Percentiles rank a stretch among this genome's conserved stretches.
Conservation (phyloP, 2,329 filamentous ascomycete genomes). For the Colletotrichum costaricense region DNA sequence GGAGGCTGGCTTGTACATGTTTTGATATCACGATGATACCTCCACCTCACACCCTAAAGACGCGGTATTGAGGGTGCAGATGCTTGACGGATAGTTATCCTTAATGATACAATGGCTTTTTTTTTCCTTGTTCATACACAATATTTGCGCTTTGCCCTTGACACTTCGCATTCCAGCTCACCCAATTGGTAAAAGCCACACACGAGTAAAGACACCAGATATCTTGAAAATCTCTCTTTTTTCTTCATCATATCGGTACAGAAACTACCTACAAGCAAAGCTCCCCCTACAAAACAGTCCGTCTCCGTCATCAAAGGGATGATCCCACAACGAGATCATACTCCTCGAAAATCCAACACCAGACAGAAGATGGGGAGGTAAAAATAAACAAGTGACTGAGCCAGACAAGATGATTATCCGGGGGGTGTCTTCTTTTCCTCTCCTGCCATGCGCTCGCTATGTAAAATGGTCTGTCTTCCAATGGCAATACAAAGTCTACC, state of each 20-base stretch:
- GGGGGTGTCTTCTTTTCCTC: constrained; percentile 1
- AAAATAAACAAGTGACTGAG: constrained; percentile 1
- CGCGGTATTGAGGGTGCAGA: constrained; percentile 11
- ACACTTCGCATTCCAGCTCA: no score
- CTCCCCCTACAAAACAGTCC: background rate
- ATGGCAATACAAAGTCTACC: constrained; percentile 29
- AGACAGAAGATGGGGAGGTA: background rate
- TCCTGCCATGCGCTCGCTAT: constrained; percentile 32
- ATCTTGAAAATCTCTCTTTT: constrained; percentile 7
- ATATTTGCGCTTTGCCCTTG: background rate
- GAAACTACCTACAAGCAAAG: constrained; percentile 19
- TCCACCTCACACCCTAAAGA: constrained; percentile 3
- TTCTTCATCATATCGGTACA: constrained; percentile 27
- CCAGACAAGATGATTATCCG: constrained; percentile 8
- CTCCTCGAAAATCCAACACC: constrained; percentile 5
- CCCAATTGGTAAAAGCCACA: background rate
- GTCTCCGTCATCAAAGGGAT: background rate
- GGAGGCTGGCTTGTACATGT: background rate
- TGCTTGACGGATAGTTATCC: constrained; percentile 9
- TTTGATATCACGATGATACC: constrained; percentile 30
- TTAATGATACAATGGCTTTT: constrained; percentile 7
- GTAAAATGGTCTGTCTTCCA: constrained; percentile 26
- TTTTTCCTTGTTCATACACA: background rate
- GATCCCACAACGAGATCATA: background rate
- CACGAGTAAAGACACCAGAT: background rate